Evolutionary conservation across 768 basidiomycete genomes (phyloP), one percentile per base, ranked within the genome.

Genomic region (Mycena haematopus): DNA sequence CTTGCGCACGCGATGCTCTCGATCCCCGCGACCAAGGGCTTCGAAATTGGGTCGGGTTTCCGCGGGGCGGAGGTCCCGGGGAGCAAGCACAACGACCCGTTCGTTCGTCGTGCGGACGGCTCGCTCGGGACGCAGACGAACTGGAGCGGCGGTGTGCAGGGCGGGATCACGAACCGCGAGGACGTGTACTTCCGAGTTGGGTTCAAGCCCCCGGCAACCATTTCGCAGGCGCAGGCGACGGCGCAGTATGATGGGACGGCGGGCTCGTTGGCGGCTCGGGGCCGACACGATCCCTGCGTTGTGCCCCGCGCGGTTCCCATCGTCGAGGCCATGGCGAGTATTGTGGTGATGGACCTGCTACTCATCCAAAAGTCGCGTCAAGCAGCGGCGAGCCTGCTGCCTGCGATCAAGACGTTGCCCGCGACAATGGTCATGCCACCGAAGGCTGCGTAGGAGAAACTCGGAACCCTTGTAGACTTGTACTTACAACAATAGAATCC

Each of bases 141-240:
- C 80, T 93, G 94, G 93, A 95, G 93, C 71, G 97, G 97, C 49
- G 97, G 97, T 53, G 83, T 98, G 58, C 97, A 99, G 77, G 97
- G 97, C 42, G 97, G 97, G 27, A 99, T 99, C 74, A 91, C 94
- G 47, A 99, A 99, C 73, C 94, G 94, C 38, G 95, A 99, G 80
- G 88, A 93, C 71, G 90, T 99, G 70, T 99, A 98, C 82, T 99
- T 99, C 83, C 85, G 95, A 60, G 84, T 98, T 69, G 96, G 92
- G 11, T 99, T 99, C 86, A 99, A 99, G 79, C 94, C 94, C 19
- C 97, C 97, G 58, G 97, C 97, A 50, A 99, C 97, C 58, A 99
- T 99, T 74, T 92, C 95, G 24, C 95, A 93, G 74, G 80, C 87
- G 29, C 97, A 99, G 77, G 74, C 81, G 51, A 99, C 97, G 25